Evolutionary conservation across 495 filamentous ascomycete genomes (phyloP), one percentile per base, ranked within the genome.

Genomic region (Tuber calosporum): DNA sequence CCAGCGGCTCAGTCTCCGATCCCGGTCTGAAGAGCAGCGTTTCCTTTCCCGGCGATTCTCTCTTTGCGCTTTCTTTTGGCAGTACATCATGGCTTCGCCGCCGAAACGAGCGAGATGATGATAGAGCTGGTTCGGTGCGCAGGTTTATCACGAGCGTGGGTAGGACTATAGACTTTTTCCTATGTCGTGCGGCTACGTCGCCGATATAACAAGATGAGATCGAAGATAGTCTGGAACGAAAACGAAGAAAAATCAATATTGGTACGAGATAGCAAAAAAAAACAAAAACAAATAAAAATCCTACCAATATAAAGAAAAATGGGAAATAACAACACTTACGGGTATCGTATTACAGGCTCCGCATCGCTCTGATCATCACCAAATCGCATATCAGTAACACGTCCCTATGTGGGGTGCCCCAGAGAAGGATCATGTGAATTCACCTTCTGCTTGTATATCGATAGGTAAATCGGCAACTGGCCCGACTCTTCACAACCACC

Each of bases 381-480:
- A 40, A 67, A 38, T 66, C 39, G 67, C 66, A 73, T 38, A 43
- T 66, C 71, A 36, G 58, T 17, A 38, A 37, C 40, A 38, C 34
- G 58, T 41, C 20, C 70, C 53, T 30, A 62, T 8, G 53, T 19
- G 67, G n/a, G 67, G 22, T 8, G n/a, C 41, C 40, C 37, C 34
- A 9, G 40, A 19, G 13, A 69, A n/a, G n/a, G 40, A 9, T 69
- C 67, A 69, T 69, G 30, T 68, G 26, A 40, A 68, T 74, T 72
- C 75, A 82, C 80, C 80, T 79, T 82, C 67, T 77, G 72, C 68
- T 81, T 82, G 77, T 81, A 82, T 39, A 82, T 74, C 39, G 74
- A 69, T 67, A 82, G 70, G 17, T 68, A 74, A 42, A 77, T 70
- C 42, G 62, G 68, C 30, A 66, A 20, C 67, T 68, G 74, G 26